A percentile compares a stretch with the other conserved stretches of the same genome.
phyloP scores from a whole-genome alignment of 2,329 filamentous ascomycete species.

The Fusarium equiseti region DNA sequence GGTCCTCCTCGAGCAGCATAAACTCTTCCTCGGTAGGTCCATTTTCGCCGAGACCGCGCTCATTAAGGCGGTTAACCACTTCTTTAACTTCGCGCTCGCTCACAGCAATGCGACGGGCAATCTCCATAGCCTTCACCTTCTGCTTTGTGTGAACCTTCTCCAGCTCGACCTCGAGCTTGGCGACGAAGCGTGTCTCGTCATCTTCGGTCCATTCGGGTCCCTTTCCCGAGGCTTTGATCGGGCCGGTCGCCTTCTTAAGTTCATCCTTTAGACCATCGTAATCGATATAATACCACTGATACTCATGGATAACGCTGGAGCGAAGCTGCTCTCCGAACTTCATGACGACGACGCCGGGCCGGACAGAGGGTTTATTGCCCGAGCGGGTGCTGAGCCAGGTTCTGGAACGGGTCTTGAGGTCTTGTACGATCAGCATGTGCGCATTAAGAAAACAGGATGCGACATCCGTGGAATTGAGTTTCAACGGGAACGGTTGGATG shows the following conservation, averaged over 20 bases:
- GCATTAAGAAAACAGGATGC: constrained; percentile 37
- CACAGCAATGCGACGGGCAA: constrained; percentile 87
- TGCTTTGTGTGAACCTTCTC: constrained; percentile 99
- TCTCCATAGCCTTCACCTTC: constrained; percentile 96
- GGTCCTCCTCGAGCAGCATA: constrained; percentile 89
- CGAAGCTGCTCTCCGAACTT: constrained; percentile 97
- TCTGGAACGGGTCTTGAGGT: constrained; percentile 59
- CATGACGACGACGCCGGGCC: constrained; percentile 71
- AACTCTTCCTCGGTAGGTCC: constrained; percentile 91
- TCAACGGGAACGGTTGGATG: constrained; percentile 1
- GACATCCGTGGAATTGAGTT: constrained; percentile 28
- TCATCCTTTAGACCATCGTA: constrained; percentile 93
- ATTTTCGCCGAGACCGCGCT: constrained; percentile 67
- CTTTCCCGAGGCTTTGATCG: constrained; percentile 56
- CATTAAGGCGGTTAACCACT: constrained; percentile 81
- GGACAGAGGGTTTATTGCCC: constrained; percentile 49
- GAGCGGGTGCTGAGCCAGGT: constrained; percentile 56
- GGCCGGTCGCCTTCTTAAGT: constrained; percentile 79
- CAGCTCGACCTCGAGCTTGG: constrained; percentile 87
- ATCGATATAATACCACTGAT: constrained; percentile 98
- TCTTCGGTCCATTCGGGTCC: constrained; percentile 85
- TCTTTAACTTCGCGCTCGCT: constrained; percentile 91
- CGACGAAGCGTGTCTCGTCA: constrained; percentile 89
- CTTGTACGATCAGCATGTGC: constrained; percentile 66
- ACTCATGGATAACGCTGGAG: constrained; percentile 95